Percentiles rank a stretch among this genome's conserved stretches.
phyloP scores from a whole-genome alignment of 441 rosid genomes.

The Dalechampia spathulata region DNA sequence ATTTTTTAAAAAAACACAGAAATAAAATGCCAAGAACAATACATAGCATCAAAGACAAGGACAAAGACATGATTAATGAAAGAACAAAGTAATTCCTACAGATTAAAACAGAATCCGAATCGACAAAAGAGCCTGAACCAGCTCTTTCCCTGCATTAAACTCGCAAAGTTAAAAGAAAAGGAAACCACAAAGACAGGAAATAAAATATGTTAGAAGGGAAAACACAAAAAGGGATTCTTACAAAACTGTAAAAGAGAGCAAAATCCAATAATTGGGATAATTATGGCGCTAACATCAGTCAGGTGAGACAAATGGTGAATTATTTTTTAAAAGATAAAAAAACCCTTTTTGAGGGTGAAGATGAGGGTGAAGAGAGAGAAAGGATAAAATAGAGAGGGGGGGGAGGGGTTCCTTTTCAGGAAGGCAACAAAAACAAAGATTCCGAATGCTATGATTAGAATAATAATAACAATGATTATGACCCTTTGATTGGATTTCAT shows the following conservation, averaged over 20 bases:
- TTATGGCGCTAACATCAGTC: too few species aligned
- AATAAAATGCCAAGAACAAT: too few species aligned
- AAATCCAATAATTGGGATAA: neutral
- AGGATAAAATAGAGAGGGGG: neutral
- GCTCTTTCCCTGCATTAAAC: slow-evolving; percentile 16
- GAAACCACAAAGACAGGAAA: neutral
- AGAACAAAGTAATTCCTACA: neutral
- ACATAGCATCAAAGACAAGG: too few species aligned
- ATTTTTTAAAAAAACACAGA: too few species aligned
- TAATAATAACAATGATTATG: neutral
- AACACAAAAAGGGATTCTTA: slow-evolving; percentile 3
- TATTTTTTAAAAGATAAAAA: too few species aligned
- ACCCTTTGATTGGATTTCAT: too few species aligned
- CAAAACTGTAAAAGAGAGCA: slow-evolving; percentile 6
- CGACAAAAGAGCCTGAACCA: neutral
- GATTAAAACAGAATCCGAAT: neutral
- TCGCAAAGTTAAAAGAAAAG: neutral
- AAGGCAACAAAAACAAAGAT: slow-evolving; percentile 6
- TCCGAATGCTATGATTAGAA: slow-evolving; percentile 11
- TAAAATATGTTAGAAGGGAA: neutral
- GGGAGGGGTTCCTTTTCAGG: neutral
- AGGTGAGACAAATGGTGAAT: too few species aligned
- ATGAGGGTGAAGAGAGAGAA: neutral
- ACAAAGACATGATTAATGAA: neutral
- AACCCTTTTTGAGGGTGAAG: neutral